Base-by-base conservation (phyloP, 768 basidiomycete species). In the Pholiota molesta region DNA sequence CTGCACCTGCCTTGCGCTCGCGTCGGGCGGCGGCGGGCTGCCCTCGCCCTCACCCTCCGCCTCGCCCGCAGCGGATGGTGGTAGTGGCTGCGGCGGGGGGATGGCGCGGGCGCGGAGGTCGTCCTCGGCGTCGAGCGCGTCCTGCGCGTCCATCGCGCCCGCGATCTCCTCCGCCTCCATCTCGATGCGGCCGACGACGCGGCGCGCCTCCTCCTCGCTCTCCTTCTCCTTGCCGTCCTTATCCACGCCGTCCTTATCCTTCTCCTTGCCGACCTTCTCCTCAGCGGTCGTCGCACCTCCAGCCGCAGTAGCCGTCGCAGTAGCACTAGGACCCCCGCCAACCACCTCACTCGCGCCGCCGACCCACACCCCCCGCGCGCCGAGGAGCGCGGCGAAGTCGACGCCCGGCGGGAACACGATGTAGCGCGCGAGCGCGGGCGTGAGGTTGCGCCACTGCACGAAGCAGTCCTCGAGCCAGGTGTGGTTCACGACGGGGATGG, bases 381-480 rank as follows among this genome's bases (percentile, higher is more conserved):
- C 83, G 0, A 86, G 69, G 39, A 78, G 61, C 26, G 66, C 66
- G 39, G 78, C 79, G 69, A 90, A 92, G 70, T 94, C 87, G 45
- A 91, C 73, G 11, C 88, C 87, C 0, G 81, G 78, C 0, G 91
- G 87, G 64, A 90, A 94, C 28, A 79, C 68, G 62, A 88, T 84
- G 73, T 94, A 94, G 59, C 87, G 88, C 54, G 86, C 84, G 17
- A 80, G 73, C 0, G 83, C 87, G 13, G 85, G 81, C 0, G 88
- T 88, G 60, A 92, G 77, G 35, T 82, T 80, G 52, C 83, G 82
- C 95, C 95, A 97, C 55, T 86, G 81, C 21, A 86, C 75, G 69
- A 95, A 91, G 71, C 93, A 96, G 63, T 95, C 93, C 69, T 97
- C 95, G 3, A 97, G 80, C 94, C 94, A 97, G 0, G 83, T 81